Conservation (phyloP, 2,329 filamentous ascomycete genomes). For the Sphaerostilbella broomeana region DNA sequence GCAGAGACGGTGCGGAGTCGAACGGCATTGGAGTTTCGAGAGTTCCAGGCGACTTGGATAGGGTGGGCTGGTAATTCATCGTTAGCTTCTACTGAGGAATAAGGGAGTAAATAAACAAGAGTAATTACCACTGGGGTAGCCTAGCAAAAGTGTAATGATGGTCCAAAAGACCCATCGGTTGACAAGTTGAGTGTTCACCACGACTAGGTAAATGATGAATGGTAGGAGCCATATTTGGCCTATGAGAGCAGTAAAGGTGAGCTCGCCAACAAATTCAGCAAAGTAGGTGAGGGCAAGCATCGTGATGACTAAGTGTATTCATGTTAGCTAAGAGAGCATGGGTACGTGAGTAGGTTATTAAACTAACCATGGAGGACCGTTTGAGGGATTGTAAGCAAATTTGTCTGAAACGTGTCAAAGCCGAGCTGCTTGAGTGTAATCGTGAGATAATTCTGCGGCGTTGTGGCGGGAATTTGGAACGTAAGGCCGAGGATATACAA, state of each 20-base stretch:
- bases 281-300: slow-evolving; percentile 16
- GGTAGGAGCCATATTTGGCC: slow-evolving; percentile 47
- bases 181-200: slow-evolving; percentile 21
- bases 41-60: slow-evolving; percentile 51
- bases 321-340: neutral
- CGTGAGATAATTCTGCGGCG: slow-evolving; percentile 38
- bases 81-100: slow-evolving; percentile 12
- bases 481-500: slow-evolving; percentile 38
- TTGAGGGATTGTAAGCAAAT: slow-evolving; percentile 40
- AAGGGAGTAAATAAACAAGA: neutral
- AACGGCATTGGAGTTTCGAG: slow-evolving; percentile 55
- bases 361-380: slow-evolving; percentile 5
- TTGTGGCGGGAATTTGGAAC: slow-evolving; percentile 32
- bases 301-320: slow-evolving; percentile 2
- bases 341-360: too few species aligned
- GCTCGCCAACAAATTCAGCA: slow-evolving; percentile 6
- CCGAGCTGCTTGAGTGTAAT: slow-evolving; percentile 35
- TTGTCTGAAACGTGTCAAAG: slow-evolving; percentile 37
- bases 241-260: slow-evolving; percentile 31
- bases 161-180: slow-evolving; percentile 30
- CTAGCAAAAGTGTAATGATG: slow-evolving; percentile 28
- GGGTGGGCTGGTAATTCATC: slow-evolving; percentile 24
- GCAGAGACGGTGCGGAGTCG: slow-evolving; percentile 55
- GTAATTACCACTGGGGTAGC: slow-evolving; percentile 33
- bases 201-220: slow-evolving; percentile 41